Conservation (phyloP, 2,329 filamentous ascomycete species). For the Emergomyces orientalis region DNA sequence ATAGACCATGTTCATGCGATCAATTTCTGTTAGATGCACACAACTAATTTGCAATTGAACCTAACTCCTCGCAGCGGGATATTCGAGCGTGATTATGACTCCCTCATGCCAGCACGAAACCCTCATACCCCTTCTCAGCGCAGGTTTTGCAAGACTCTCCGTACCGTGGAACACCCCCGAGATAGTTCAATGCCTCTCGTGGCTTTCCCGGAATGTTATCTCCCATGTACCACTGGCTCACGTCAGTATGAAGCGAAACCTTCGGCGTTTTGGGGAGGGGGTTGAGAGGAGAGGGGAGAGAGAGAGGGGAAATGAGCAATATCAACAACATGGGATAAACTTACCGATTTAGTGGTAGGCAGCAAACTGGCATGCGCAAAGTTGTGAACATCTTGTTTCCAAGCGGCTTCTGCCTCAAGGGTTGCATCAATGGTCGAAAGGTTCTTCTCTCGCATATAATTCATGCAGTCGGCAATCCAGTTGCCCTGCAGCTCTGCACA, state of each 20-base stretch:
- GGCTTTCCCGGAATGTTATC: slow-evolving; percentile 46
- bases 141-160: not conserved
- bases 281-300: too few species aligned
- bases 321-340: not conserved
- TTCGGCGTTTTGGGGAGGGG: not conserved
- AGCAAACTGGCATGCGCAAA: slow-evolving; percentile 40
- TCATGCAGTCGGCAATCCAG: slow-evolving; percentile 47
- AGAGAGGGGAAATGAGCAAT: not conserved
- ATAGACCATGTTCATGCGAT: not conserved
- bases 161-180: slow-evolving; percentile 18
- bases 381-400: slow-evolving; percentile 42
- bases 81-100: too few species aligned
- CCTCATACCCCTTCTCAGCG: slow-evolving; percentile 1
- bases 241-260: not conserved
- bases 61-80: not conserved
- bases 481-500: slow-evolving; percentile 46
- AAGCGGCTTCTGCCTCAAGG: slow-evolving; percentile 39
- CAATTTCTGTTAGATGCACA: not conserved
- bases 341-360: slow-evolving; percentile 36
- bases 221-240: slow-evolving; percentile 43
- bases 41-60: not conserved
- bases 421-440: slow-evolving; percentile 46
- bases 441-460: slow-evolving; percentile 38
- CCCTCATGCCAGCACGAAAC: not conserved
- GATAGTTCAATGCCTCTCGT: slow-evolving; percentile 44